phyloP scores from a whole-genome alignment of 139 green algal genomes.

The Desmodesmus armatus region DNA sequence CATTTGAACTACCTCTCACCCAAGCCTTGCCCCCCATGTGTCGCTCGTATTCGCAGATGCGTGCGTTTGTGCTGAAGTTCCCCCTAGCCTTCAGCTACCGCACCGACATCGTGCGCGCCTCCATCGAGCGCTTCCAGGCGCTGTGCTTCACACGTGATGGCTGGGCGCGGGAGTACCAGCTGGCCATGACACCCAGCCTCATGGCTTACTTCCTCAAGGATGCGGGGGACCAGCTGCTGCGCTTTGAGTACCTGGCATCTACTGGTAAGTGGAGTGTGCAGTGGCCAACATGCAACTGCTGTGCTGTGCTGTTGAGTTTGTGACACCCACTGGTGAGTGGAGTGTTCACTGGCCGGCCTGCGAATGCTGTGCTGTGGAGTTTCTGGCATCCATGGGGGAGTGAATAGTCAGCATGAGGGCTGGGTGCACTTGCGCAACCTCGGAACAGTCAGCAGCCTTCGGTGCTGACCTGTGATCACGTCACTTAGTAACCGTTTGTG shows the following conservation, averaged over 20 bases:
- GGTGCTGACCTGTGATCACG: too few relatives aligned
- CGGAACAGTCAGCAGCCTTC: too few relatives aligned
- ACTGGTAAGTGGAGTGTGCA: slow-evolving; percentile 42
- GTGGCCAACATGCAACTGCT: background rate
- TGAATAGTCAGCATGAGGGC: too few relatives aligned
- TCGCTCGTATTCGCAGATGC: slow-evolving; percentile 33
- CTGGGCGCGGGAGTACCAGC: slow-evolving; percentile 55
- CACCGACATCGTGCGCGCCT: background rate
- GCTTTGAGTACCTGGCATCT: slow-evolving; percentile 64
- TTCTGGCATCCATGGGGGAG: background rate
- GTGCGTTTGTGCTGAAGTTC: slow-evolving; percentile 56
- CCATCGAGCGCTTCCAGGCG: slow-evolving; percentile 45
- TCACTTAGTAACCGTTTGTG: too few relatives aligned
- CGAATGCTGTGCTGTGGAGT: background rate
- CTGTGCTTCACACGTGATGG: slow-evolving; percentile 54
- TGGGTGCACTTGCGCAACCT: too few relatives aligned
- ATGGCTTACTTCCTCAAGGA: slow-evolving; percentile 64
- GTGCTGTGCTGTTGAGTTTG: too few relatives aligned
- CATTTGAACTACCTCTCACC: background rate
- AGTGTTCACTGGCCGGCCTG: too few relatives aligned
- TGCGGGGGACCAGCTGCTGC: slow-evolving; percentile 48
- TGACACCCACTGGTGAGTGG: too few relatives aligned
- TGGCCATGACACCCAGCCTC: slow-evolving; percentile 51
- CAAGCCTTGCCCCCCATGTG: background rate
- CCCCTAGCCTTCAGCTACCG: slow-evolving; percentile 47